Percentiles rank a stretch among this genome's conserved stretches.
Evolutionary conservation across 2,329 filamentous ascomycete species (phyloP).

Genomic region (Thyridium curvatum): DNA sequence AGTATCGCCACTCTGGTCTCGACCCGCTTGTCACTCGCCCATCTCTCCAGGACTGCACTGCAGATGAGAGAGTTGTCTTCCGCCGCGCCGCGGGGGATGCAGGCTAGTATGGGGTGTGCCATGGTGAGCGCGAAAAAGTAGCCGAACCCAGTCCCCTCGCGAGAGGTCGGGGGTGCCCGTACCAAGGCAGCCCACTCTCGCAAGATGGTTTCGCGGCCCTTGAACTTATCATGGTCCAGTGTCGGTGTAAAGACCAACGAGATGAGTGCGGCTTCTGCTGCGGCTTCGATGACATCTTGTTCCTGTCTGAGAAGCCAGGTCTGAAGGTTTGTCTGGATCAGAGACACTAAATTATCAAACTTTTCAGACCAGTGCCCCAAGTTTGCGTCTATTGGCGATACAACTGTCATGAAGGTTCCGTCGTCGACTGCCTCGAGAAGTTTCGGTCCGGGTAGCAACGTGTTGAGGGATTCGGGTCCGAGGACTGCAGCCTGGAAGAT

Average conservation of each 20-base stretch:
- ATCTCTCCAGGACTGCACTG: conserved; percentile 42
- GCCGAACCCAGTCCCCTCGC: conserved; percentile 35
- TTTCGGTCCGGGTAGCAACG: conserved; percentile 19
- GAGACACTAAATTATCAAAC: conserved; percentile 6
- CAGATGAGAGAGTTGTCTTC: conserved; percentile 27
- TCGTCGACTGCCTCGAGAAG: conserved; percentile 9
- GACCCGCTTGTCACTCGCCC: conserved; percentile 41
- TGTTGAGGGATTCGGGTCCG: not conserved
- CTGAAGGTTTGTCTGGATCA: conserved; percentile 26
- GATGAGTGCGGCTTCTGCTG: conserved; percentile 43
- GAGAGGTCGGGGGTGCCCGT: conserved; percentile 19
- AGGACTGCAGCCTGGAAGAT: conserved; percentile 32
- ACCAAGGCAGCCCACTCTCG: conserved; percentile 40
- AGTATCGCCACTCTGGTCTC: conserved; percentile 50
- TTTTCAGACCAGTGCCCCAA: not conserved
- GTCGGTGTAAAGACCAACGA: conserved; percentile 38
- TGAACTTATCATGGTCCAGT: conserved; percentile 26
- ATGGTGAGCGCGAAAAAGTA: conserved; percentile 48
- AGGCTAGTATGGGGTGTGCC: conserved; percentile 34
- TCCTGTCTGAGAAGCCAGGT: conserved; percentile 45
- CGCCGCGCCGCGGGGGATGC: conserved; percentile 6
- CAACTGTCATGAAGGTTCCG: conserved; percentile 6
- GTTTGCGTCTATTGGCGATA: conserved; percentile 4
- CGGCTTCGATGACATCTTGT: conserved; percentile 39
- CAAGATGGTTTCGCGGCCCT: conserved; percentile 17